Evolutionary conservation across 148 eudicot genomes (phyloP).

Genomic region (Bassia scoparia): DNA sequence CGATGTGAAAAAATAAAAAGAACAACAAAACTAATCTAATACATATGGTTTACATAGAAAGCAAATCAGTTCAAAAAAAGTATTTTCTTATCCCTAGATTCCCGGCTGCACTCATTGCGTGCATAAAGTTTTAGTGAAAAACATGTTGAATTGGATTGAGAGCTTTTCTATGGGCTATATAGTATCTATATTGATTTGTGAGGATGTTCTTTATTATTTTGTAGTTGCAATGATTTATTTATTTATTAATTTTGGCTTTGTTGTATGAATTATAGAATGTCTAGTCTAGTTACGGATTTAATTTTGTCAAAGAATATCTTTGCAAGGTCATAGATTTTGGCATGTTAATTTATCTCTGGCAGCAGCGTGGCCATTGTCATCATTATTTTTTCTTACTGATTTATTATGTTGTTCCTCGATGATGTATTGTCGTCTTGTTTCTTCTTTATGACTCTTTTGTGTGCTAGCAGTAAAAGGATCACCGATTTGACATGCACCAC

Average conservation of each 20-base stretch:
- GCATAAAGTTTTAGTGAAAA: no score
- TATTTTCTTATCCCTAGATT: no score
- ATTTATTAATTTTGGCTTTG: no score
- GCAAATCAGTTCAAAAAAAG: no score
- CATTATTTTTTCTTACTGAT: background rate
- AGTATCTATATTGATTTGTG: background rate
- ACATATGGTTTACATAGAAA: no score
- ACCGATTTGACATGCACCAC: slow-evolving; percentile 98
- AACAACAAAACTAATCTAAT: no score
- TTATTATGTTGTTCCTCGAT: background rate
- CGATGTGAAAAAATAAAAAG: no score
- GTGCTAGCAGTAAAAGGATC: slow-evolving; percentile 74
- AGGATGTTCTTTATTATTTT: background rate
- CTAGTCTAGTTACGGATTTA: background rate
- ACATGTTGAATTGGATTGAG: background rate
- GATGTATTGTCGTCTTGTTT: background rate
- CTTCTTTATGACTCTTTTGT: slow-evolving; percentile 15
- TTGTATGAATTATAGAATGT: background rate
- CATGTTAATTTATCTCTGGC: background rate
- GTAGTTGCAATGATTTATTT: no score
- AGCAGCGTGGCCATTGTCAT: no score
- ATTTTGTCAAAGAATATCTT: background rate
- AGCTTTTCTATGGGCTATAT: background rate
- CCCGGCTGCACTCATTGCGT: no score
- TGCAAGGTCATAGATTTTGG: background rate